Conservation (phyloP, 345 rosid genomes). For the Mallotus nudiflorus region DNA sequence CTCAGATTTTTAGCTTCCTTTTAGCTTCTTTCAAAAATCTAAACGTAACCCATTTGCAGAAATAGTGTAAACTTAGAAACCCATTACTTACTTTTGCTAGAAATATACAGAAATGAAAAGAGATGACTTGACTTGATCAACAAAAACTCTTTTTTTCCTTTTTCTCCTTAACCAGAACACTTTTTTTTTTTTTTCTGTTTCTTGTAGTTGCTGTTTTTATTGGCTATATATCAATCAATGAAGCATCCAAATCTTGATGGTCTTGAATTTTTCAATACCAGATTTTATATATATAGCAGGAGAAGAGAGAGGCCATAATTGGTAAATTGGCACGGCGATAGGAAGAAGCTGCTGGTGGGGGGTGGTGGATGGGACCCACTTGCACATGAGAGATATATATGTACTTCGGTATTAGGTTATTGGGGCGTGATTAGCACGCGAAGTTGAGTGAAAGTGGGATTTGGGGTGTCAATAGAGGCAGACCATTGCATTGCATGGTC, state of each 20-base stretch:
- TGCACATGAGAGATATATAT: not conserved
- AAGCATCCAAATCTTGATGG: not conserved
- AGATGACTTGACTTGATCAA: conserved; percentile 13
- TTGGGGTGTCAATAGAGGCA: not conserved
- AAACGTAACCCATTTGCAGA: not conserved
- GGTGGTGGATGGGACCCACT: not conserved
- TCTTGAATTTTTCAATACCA: not conserved
- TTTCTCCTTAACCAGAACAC: not conserved
- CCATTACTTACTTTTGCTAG: not conserved
- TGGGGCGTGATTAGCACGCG: not conserved
- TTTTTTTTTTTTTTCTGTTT: not conserved
- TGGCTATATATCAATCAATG: not conserved
- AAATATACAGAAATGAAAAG: not conserved
- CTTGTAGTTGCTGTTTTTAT: not conserved
- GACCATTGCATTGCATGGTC: not conserved
- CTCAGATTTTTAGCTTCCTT: not conserved
- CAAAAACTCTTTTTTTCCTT: not conserved
- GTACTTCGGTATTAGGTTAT: not conserved
- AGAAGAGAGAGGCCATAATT: conserved; percentile 1
- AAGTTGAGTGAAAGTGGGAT: not conserved
- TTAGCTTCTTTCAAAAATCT: not conserved
- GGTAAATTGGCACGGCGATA: not conserved
- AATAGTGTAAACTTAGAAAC: not conserved
- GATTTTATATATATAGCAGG: not conserved
- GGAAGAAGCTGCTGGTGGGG: not conserved